Base-by-base conservation (phyloP, 805 yeast genomes). In the Ogataea pilisensis region DNA sequence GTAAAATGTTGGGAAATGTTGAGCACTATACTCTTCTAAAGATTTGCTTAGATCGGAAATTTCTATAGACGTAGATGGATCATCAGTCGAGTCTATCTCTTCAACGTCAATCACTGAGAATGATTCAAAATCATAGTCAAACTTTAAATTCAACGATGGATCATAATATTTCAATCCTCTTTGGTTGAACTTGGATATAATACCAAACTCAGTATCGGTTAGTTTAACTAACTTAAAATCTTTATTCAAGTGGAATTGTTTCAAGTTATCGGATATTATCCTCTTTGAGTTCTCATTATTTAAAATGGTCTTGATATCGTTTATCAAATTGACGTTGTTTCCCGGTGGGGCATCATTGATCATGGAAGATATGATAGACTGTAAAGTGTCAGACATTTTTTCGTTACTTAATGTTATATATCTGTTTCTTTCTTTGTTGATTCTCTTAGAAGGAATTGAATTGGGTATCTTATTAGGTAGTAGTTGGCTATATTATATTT, bases 1-100 rank as follows among this genome's bases (percentile, higher is more conserved):
- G 54, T 60, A 72, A 11, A 59, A 56, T 4, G 82, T 76, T 2
- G 91, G 87, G 57, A 73, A 91, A 53, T 85, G 87, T 39, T 76
- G 79, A 3, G 63, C 57, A 2, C 82, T 77, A 57, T 90, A 90
- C 19, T 45, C 50, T 38, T 63, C 63, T 34, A 82, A 65, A 21
- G 58, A 45, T 3, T 41, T 34, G 24, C 47, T 49, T 32, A 65
- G 48, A 2, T 44, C 42, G 16, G 5, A 31, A 20, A 45, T 20
- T 34, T 44, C 37, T 16, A 16, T 13, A 17, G 29, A 14, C n/a
- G 5, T 31, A 5, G 30, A 26, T 25, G 19, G n/a, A 13, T 25
- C 12, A 27, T 27, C 26, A 24, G 11, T 24, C 11, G 26, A 19
- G 31, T 34, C 32, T 12, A 20, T 9, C 7, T 46, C 49, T 34